Evolutionary conservation across 768 basidiomycete species (phyloP), one percentile per base, ranked within the genome.

Genomic region (Hysterangium stoloniferum): DNA sequence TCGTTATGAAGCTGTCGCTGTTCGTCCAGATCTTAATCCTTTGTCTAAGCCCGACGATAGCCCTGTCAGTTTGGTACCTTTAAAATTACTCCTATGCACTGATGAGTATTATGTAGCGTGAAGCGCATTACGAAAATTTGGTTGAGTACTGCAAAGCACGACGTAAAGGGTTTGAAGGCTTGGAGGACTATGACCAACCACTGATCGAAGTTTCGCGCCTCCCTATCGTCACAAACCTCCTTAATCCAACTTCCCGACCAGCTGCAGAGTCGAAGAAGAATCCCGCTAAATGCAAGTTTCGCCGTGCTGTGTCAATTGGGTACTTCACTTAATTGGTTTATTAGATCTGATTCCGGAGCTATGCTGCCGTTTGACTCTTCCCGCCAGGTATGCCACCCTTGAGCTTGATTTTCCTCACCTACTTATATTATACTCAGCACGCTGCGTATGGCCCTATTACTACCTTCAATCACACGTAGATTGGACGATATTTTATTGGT

Each of bases 271-370:
- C 70, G 1, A 47, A 61, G 53, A 54, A 76, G 70, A 58, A 63
- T 60, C 66, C 72, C 4, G 71, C 76, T 4, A 86, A 84, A 68
- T 85, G 78, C 59, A 29, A 47, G 45, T 29, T 55, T 48, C 38
- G 19, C 47, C 48, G 52, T 64, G 57, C 29, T 31, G n/a, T 31
- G 12, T 34, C 5, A 38, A 11, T 25, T 37, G 35, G 22, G 37
- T 43, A 24, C 25, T 38, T 27, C 17, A 12, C 37, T 24, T 34
- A 32, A 31, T 52, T 51, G 52, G 45, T 57, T 36, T 54, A 48
- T 7, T 60, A 91, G 88, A 85, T 62, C 70, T 91, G 34, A 87
- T 91, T 58, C 89, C 89, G n/a, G 89, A 91, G 62, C 68, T 90
- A 13, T 86, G 82, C 59, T 74, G 73, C 36, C 84, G 78, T 59